Conservation (phyloP, 179 eudicot genomes). For the Gypsophila paniculata region DNA sequence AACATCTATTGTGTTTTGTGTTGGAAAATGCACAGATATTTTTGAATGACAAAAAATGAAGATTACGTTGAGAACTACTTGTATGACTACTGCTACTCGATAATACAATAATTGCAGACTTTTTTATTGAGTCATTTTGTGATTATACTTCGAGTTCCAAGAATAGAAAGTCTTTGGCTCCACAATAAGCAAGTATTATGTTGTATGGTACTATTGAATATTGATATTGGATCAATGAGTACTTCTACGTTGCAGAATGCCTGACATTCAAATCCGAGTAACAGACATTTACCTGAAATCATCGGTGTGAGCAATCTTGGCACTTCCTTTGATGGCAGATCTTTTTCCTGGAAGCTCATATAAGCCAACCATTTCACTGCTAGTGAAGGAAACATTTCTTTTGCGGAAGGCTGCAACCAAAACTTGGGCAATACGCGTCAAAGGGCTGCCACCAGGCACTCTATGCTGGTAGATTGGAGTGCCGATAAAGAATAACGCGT, state of each 20-base stretch:
- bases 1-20: neutral
- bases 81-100: too few species aligned
- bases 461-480: slow-evolving; percentile 80
- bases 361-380: slow-evolving; percentile 64
- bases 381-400: slow-evolving; percentile 54
- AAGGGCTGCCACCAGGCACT: slow-evolving; percentile 88
- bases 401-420: slow-evolving; percentile 70
- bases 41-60: too few species aligned
- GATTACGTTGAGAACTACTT: too few species aligned
- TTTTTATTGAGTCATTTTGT: neutral
- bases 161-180: neutral
- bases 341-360: slow-evolving; percentile 77
- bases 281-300: slow-evolving; percentile 51
- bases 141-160: neutral
- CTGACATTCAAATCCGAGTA: neutral
- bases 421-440: slow-evolving; percentile 83
- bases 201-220: neutral
- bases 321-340: slow-evolving; percentile 75
- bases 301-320: slow-evolving; percentile 65
- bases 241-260: too few species aligned
- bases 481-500: slow-evolving; percentile 67
- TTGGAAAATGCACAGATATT: neutral
- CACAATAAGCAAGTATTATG: neutral
- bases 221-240: too few species aligned
- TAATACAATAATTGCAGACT: too few species aligned